Base-by-base conservation (phyloP, 768 basidiomycete species). In the Guyanaporus albipodus region DNA sequence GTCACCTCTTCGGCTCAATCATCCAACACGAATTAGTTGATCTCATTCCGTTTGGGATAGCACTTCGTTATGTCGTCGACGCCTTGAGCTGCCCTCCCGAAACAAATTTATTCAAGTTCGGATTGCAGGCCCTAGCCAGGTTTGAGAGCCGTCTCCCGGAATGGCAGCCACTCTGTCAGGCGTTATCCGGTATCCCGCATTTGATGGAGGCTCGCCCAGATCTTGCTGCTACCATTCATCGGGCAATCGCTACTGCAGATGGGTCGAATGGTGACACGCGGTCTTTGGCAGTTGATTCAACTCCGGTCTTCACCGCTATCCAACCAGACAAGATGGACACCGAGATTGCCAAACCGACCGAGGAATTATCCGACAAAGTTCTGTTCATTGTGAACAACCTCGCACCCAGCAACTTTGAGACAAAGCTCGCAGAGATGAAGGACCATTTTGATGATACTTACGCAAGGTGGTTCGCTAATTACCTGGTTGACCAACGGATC, bases 361-460 rank as follows among this genome's bases (percentile, higher is more conserved):
- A 96, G 65, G 91, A 91, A 56, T 67, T 86, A 29, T 91, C 91
- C 23, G 96, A 99, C 73, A 85, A 83, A 50, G 92, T 99, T 54
- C 73, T 98, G 38, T 99, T 99, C 75, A 95, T 97, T 58, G 83
- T 99, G 68, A 99, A 99, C 72, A 98, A 99, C 56, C 78, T 99
- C 47, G 93, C 95, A 0, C 89, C 91, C 9, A 88, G 75, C 66
- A 99, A 98, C 63, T 94, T 96, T 50, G 92, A 92, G 29, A 57
- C 76, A 21, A 99, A 99, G 67, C 71, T 93, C 28, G 66, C 70
- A 26, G 96, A 98, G 58, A 92, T 99, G 85, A 76, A 75, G 45
- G 82, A 81, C 26, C 74, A 88, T 46, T 95, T 95, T 67, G 78
- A 87, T 37, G 87, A 93, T 56, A 73, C 79, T 32, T 83, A 92